phyloP scores from a whole-genome alignment of 1,284 basidiomycete species.

The Xanthoconium separans region DNA sequence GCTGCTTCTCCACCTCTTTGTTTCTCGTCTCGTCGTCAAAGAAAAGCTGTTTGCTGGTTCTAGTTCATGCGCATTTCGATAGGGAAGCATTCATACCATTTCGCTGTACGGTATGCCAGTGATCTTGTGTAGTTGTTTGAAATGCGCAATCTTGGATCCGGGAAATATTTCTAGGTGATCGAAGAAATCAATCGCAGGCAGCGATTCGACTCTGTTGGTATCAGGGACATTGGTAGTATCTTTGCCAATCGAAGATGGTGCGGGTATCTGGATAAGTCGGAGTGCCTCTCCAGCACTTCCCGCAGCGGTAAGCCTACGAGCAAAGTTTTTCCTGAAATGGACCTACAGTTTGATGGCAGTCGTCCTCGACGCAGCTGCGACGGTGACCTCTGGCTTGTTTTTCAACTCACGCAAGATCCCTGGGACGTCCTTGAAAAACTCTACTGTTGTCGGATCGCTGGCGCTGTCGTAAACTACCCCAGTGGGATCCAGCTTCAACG shows the following conservation, averaged over 20 bases:
- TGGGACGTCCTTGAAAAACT: slow-evolving; percentile 77
- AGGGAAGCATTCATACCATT: slow-evolving; percentile 56
- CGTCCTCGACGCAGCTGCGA: slow-evolving; percentile 81
- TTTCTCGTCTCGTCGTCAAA: slow-evolving; percentile 84
- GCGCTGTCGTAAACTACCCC: slow-evolving; percentile 13
- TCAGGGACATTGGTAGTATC: slow-evolving; percentile 35
- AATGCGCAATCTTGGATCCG: slow-evolving; percentile 82
- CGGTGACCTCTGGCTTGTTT: slow-evolving; percentile 46
- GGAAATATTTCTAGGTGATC: slow-evolving; percentile 86
- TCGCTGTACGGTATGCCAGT: slow-evolving; percentile 82
- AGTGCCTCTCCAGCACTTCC: slow-evolving; percentile 76
- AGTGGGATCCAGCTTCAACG: slow-evolving; percentile 57
- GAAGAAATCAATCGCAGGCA: slow-evolving; percentile 65
- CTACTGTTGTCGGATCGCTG: slow-evolving; percentile 49
- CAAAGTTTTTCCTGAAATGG: not conserved
- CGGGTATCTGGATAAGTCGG: slow-evolving; percentile 63
- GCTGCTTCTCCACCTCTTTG: slow-evolving; percentile 63
- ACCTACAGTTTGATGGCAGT: slow-evolving; percentile 66
- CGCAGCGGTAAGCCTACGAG: not conserved
- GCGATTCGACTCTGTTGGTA: slow-evolving; percentile 3
- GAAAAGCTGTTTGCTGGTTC: slow-evolving; percentile 56
- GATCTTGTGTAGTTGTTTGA: slow-evolving; percentile 63
- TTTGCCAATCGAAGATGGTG: slow-evolving; percentile 37
- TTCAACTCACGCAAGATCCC: slow-evolving; percentile 68
- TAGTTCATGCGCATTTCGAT: not conserved